These are phyloP conservation scores for Pichia norvegensis DNA, from an alignment of 1,139 yeast genomes.

Conservation along the genomic window DNA sequence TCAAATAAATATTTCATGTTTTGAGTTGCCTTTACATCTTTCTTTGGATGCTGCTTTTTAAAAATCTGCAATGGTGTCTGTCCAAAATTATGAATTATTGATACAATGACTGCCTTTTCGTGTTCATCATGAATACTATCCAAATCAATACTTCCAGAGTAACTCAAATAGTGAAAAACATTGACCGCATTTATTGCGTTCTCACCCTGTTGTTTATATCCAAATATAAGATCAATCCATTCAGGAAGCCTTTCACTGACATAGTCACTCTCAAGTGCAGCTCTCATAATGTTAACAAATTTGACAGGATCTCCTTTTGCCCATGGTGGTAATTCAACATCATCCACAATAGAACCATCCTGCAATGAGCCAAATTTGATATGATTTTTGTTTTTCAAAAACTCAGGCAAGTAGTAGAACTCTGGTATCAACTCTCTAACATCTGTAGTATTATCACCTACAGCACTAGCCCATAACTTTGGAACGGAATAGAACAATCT, in stretches of 20 bases:
- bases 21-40: conserved; percentile 18
- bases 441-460: conserved; percentile 73
- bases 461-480: conserved; percentile 73
- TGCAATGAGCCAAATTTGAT: conserved; percentile 66
- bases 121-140: conserved; percentile 64
- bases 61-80: conserved; percentile 77
- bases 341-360: conserved; percentile 46
- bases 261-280: conserved; percentile 73
- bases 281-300: conserved; percentile 65
- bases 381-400: conserved; percentile 52
- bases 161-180: conserved; percentile 75
- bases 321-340: conserved; percentile 76
- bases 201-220: conserved; percentile 65
- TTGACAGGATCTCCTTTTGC: conserved; percentile 65
- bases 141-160: conserved; percentile 72
- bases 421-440: conserved; percentile 83
- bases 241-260: conserved; percentile 66
- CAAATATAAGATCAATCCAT: conserved; percentile 83
- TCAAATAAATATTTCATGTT: conserved; percentile 21
- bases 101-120: conserved; percentile 68
- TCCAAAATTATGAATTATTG: conserved; percentile 83
- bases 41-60: conserved; percentile 52
- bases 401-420: conserved; percentile 73
- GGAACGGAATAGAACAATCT: conserved; percentile 63
- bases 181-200: conserved; percentile 59